A percentile compares a stretch with the other conserved stretches of the same genome.
Evolutionary conservation across 164 flowering plant species (phyloP).

Genomic region (Tetrastigma voinierianum): DNA sequence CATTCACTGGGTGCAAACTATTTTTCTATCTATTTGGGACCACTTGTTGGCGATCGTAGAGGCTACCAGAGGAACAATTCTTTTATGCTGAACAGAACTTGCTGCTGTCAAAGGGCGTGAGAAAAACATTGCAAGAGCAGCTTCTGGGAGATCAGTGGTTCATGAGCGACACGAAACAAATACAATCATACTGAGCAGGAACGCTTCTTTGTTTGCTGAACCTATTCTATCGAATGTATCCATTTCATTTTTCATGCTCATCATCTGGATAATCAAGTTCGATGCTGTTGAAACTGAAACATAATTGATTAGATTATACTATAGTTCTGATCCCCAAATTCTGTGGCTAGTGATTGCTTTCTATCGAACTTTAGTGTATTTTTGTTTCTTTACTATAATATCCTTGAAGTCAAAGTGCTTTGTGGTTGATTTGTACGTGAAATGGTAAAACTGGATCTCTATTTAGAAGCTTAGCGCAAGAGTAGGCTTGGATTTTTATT

Average conservation of each 20-base stretch:
- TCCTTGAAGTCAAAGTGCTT: too few relatives aligned
- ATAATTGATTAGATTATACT: neutral
- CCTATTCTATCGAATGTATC: neutral
- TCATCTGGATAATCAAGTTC: neutral
- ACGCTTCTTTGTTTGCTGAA: neutral
- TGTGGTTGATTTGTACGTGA: too few relatives aligned
- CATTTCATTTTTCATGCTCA: neutral
- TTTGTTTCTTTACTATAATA: too few relatives aligned
- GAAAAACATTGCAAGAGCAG: slow-evolving; percentile 65
- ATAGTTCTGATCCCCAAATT: too few relatives aligned
- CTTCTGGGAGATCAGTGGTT: slow-evolving; percentile 62
- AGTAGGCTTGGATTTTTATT: too few relatives aligned
- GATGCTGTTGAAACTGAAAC: neutral
- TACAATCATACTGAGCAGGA: slow-evolving; percentile 73
- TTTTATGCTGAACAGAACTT: slow-evolving; percentile 78
- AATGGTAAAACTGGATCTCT: too few relatives aligned
- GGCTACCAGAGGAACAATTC: slow-evolving; percentile 53
- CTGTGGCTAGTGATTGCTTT: too few relatives aligned
- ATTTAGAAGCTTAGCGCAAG: too few relatives aligned
- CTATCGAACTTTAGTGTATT: too few relatives aligned
- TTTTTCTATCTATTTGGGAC: neutral
- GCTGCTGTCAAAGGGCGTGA: slow-evolving; percentile 94
- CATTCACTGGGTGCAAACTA: neutral
- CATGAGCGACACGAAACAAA: slow-evolving; percentile 59
- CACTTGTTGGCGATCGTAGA: slow-evolving; percentile 49